A percentile compares a stretch with the other conserved stretches of the same genome.
Evolutionary conservation across 2,329 filamentous ascomycete genomes (phyloP).

Genomic region (Aspergillus tamarii): DNA sequence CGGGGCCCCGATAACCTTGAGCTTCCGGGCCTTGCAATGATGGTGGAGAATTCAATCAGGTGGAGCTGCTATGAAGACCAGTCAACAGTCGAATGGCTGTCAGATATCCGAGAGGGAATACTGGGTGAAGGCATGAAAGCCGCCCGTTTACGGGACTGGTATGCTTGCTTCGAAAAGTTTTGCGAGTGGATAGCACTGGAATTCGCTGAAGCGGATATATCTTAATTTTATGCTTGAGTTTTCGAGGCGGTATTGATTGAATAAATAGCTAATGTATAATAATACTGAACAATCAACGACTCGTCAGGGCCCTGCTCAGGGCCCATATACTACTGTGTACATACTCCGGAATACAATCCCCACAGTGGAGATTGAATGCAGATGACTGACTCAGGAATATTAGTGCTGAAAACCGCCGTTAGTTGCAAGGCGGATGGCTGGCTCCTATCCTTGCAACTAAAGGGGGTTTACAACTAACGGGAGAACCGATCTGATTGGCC

Average conservation of each 20-base stretch:
- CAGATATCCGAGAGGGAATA: slow-evolving; percentile 73
- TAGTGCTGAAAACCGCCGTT: too few relatives aligned
- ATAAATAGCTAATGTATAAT: slow-evolving; percentile 1
- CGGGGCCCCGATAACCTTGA: slow-evolving; percentile 93
- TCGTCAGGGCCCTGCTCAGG: neutral
- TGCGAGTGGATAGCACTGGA: slow-evolving; percentile 88
- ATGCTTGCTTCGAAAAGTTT: slow-evolving; percentile 81
- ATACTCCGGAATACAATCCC: neutral
- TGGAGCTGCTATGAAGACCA: slow-evolving; percentile 91
- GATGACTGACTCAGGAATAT: neutral
- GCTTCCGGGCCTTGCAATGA: slow-evolving; percentile 77
- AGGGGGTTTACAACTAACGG: too few relatives aligned
- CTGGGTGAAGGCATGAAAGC: slow-evolving; percentile 73
- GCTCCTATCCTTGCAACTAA: too few relatives aligned
- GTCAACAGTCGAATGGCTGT: slow-evolving; percentile 68
- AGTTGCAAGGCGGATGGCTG: too few relatives aligned
- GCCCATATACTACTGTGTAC: neutral
- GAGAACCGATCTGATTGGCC: too few relatives aligned
- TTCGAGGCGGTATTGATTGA: neutral
- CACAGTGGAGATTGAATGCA: neutral
- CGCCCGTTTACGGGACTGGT: slow-evolving; percentile 75
- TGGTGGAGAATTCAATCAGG: slow-evolving; percentile 90
- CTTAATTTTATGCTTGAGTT: slow-evolving; percentile 17
- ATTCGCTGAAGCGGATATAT: slow-evolving; percentile 59
- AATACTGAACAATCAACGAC: neutral